A percentile compares a stretch with the other conserved stretches of the same genome.
These are phyloP conservation scores for Cardamine occulta DNA, from an alignment of 345 rosid genomes.

Conservation along the genomic window DNA sequence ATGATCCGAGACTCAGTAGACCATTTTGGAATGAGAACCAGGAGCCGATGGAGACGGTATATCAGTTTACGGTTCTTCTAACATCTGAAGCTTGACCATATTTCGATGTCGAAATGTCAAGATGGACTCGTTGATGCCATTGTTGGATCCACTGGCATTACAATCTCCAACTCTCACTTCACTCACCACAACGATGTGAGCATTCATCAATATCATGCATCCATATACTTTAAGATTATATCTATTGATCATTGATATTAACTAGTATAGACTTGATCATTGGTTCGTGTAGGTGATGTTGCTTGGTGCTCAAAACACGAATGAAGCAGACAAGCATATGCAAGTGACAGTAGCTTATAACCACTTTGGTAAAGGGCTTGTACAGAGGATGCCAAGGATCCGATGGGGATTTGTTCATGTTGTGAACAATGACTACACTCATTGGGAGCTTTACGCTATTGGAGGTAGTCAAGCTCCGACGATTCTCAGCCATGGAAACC, in stretches of 20 bases:
- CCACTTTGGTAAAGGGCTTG: constrained; percentile 75
- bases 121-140: constrained; percentile 83
- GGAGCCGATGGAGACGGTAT: constrained; percentile 86
- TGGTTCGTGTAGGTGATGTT: constrained; percentile 55
- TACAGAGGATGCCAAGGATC: constrained; percentile 82
- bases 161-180: constrained; percentile 82
- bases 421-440: constrained; percentile 79
- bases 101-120: constrained; percentile 61
- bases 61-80: constrained; percentile 62
- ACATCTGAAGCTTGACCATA: constrained; percentile 84
- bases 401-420: constrained; percentile 78
- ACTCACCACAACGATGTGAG: constrained; percentile 75
- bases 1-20: constrained; percentile 58
- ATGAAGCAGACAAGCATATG: constrained; percentile 51
- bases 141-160: constrained; percentile 71
- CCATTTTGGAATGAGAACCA: constrained; percentile 65
- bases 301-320: constrained; percentile 63
- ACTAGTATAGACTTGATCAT: neutral
- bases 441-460: constrained; percentile 80
- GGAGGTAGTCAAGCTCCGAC: constrained; percentile 74
- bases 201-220: neutral
- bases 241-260: neutral
- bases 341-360: constrained; percentile 75
- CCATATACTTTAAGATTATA: neutral
- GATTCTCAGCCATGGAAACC: constrained; percentile 73